These are phyloP conservation scores for Epicoccum sorghinum DNA, from an alignment of 2,329 filamentous ascomycete genomes.

Conservation along the genomic window DNA sequence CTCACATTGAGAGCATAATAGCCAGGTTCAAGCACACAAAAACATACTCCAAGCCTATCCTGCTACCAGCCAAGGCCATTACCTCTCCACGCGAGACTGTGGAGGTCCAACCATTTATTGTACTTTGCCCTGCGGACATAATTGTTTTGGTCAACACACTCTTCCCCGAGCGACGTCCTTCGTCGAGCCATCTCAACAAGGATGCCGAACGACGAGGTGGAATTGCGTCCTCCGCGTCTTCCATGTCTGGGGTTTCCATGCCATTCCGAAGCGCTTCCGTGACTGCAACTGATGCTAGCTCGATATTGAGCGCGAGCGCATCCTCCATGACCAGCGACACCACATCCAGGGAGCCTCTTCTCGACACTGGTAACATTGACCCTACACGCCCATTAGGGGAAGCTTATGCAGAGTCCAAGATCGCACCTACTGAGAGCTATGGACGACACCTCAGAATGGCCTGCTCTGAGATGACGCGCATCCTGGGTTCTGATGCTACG, in stretches of 20 bases:
- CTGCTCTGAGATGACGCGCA: constrained; percentile 72
- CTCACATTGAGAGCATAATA: constrained; percentile 75
- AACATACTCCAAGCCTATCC: constrained; percentile 59
- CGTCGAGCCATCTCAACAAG: constrained; percentile 59
- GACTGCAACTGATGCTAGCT: constrained; percentile 66
- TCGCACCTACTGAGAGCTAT: constrained; percentile 52
- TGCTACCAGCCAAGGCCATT: constrained; percentile 73
- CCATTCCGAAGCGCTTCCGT: constrained; percentile 60
- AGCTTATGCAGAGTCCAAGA: constrained; percentile 52
- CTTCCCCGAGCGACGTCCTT: constrained; percentile 75
- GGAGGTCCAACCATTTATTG: constrained; percentile 79
- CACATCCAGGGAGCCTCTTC: constrained; percentile 67
- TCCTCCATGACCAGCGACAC: constrained; percentile 76
- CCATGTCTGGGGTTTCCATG: constrained; percentile 55
- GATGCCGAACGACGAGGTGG: constrained; percentile 54
- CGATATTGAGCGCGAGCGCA: constrained; percentile 73
- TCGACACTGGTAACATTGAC: constrained; percentile 53
- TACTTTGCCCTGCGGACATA: constrained; percentile 79
- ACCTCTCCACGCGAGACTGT: constrained; percentile 76
- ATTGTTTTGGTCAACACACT: constrained; percentile 81
- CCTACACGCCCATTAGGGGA: constrained; percentile 32
- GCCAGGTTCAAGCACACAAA: constrained; percentile 61
- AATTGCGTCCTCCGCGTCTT: constrained; percentile 56
- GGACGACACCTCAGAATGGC: constrained; percentile 66
- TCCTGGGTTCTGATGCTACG: constrained; percentile 67